Conservation (phyloP, 2,329 filamentous ascomycete genomes). For the Triangularia setosa region DNA sequence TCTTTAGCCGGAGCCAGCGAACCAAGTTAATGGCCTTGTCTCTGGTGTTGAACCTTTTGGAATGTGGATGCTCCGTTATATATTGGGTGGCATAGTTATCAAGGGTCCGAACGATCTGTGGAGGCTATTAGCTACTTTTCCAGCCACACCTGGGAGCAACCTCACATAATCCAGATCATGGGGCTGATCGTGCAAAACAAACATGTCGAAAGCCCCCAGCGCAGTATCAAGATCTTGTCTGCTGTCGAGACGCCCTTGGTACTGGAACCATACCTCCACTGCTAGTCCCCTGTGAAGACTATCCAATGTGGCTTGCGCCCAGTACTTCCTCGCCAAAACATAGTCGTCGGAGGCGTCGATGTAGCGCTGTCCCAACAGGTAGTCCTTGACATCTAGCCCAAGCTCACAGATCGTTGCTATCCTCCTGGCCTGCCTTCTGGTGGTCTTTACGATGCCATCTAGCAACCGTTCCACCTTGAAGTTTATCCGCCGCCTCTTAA, state of each 20-base stretch:
- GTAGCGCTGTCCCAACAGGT: conserved; percentile 63
- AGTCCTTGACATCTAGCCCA: conserved; percentile 88
- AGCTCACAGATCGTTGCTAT: conserved; percentile 66
- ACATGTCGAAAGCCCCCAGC: conserved; percentile 83
- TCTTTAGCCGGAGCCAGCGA: conserved; percentile 62
- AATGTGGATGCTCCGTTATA: conserved; percentile 44
- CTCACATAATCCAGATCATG: conserved; percentile 72
- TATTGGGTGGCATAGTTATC: conserved; percentile 61
- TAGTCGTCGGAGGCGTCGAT: conserved; percentile 61
- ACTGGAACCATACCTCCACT: conserved; percentile 70
- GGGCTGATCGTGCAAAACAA: conserved; percentile 68
- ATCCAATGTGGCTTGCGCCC: conserved; percentile 68
- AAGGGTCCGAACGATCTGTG: conserved; percentile 41
- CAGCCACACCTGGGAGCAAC: conserved; percentile 23
- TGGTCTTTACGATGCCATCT: conserved; percentile 65
- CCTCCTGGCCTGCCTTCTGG: conserved; percentile 64
- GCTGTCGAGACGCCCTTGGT: conserved; percentile 33
- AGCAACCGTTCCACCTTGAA: conserved; percentile 51
- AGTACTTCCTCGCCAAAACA: conserved; percentile 70
- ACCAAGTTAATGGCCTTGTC: conserved; percentile 65
- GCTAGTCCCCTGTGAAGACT: conserved; percentile 78
- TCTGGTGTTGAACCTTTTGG: conserved; percentile 57
- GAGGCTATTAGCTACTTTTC: conserved; percentile 15
- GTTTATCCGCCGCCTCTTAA: conserved; percentile 52
- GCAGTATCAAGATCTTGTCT: conserved; percentile 60